Base-by-base conservation (phyloP, 495 filamentous ascomycete species). In the Penicillium roqueforti region DNA sequence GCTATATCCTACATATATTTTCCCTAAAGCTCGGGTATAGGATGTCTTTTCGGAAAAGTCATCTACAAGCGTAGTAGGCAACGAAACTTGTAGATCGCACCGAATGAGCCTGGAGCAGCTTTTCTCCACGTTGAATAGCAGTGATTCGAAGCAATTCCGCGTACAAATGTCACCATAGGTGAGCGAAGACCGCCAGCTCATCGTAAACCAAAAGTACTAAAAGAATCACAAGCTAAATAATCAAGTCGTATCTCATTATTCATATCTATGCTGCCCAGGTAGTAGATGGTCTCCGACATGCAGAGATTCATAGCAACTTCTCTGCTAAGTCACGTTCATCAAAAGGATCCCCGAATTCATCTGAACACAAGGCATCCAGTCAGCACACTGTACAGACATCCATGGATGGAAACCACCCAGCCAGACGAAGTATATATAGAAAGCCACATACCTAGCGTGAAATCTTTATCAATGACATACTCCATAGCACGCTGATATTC, bases 311-410 rank as follows among this genome's bases (percentile, higher is more conserved):
- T 8, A 47, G 28, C 31, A 64, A 23, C 63, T 86, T 80, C 59
- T 78, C 68, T 41, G 77, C 63, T 82, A 86, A 81, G 61, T 82
- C 80, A 6, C 70, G 69, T 56, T 87, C 84, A 68, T 86, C 81
- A 56, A 86, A 78, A 3, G 75, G 74, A 59, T 84, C 84, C 5
- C 78, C 78, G 36, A 77, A 81, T 46, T 80, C 74, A 52, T 68
- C 78, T 80, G 51, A 2, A 59, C 22, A 47, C 0, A 19, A 18
- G 26, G 9, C 2, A 47, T 16, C 50, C 23, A 56, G 54, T 37
- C 6, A 28, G 37, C 31, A n/a, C 13, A 19, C 28, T 5, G 9
- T 19, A 13, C 26, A 36, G 11, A 16, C 5, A n/a, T 36, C 32
- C 32, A 36, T 8, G n/a, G n/a, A 36, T 34, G 5, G 6, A 37